Percentiles rank a stretch among this genome's conserved stretches.
Evolutionary conservation across 306 rosid species (phyloP).

Genomic region (Datisca glomerata): DNA sequence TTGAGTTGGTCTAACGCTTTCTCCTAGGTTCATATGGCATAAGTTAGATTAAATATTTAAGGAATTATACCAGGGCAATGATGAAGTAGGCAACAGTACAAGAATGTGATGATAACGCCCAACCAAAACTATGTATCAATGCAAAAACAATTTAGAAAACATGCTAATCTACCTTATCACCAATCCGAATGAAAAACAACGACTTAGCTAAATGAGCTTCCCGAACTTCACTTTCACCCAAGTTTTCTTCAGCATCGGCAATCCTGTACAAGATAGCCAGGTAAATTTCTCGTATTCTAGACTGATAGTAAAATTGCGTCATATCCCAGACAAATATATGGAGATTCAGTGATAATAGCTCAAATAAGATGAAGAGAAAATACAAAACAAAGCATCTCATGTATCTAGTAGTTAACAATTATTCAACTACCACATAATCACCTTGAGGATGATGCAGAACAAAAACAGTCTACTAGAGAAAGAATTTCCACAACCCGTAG

Average conservation of each 20-base stretch:
- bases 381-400: no score
- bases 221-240: constrained; percentile 98
- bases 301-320: not conserved
- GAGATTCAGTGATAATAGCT: no score
- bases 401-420: no score
- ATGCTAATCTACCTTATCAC: constrained; percentile 72
- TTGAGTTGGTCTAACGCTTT: constrained; percentile 88
- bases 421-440: no score
- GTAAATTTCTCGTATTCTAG: no score
- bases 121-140: not conserved
- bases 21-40: constrained; percentile 36
- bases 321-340: not conserved
- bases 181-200: constrained; percentile 72
- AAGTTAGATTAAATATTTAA: constrained; percentile 6
- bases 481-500: no score
- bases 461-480: no score
- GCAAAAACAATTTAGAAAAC: constrained; percentile 1
- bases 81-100: constrained; percentile 1
- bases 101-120: not conserved
- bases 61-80: no score
- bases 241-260: constrained; percentile 95
- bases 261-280: no score
- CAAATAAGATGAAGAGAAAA: no score
- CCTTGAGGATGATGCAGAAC: no score
- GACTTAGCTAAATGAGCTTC: constrained; percentile 98